Evolutionary conservation across 495 filamentous ascomycete species (phyloP).

Genomic region (Penicillium macrosclerotiorum): DNA sequence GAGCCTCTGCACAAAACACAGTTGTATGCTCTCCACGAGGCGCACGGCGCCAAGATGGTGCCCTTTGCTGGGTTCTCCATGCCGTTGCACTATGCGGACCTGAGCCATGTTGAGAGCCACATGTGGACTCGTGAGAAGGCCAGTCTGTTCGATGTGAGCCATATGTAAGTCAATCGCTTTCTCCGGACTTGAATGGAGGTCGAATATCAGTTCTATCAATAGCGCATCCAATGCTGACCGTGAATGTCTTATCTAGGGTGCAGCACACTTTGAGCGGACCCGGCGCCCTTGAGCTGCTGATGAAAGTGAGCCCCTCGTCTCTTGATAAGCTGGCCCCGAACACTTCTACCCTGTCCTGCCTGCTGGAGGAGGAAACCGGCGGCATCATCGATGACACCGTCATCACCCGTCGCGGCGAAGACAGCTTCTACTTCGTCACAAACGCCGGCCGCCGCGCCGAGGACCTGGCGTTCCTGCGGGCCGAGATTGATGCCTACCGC

Average conservation of each 20-base stretch:
- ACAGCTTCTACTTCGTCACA: slow-evolving; percentile 86
- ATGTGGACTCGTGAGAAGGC: slow-evolving; percentile 81
- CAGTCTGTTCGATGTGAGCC: slow-evolving; percentile 82
- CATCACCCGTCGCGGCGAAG: slow-evolving; percentile 68
- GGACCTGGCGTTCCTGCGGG: slow-evolving; percentile 69
- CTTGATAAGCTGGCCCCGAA: slow-evolving; percentile 54
- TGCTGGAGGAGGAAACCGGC: slow-evolving; percentile 75
- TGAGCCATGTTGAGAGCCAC: slow-evolving; percentile 77
- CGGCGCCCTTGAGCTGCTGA: slow-evolving; percentile 72
- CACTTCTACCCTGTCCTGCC: slow-evolving; percentile 73
- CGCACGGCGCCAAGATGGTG: slow-evolving; percentile 87
- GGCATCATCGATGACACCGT: slow-evolving; percentile 94
- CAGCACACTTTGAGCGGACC: slow-evolving; percentile 74
- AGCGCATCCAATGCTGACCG: slow-evolving; percentile 8
- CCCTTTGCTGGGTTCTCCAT: slow-evolving; percentile 93
- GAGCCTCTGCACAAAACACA: slow-evolving; percentile 64
- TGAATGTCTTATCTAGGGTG: slow-evolving; percentile 46
- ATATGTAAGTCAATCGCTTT: slow-evolving; percentile 43
- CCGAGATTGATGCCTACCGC: slow-evolving; percentile 59
- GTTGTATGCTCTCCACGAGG: slow-evolving; percentile 79
- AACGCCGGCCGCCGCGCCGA: slow-evolving; percentile 92
- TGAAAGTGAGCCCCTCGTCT: slow-evolving; percentile 73
- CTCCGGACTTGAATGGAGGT: background rate
- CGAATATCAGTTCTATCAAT: background rate
- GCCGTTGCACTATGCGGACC: slow-evolving; percentile 82